phyloP scores from a whole-genome alignment of 345 rosid genomes.

The Lepidium didymum region DNA sequence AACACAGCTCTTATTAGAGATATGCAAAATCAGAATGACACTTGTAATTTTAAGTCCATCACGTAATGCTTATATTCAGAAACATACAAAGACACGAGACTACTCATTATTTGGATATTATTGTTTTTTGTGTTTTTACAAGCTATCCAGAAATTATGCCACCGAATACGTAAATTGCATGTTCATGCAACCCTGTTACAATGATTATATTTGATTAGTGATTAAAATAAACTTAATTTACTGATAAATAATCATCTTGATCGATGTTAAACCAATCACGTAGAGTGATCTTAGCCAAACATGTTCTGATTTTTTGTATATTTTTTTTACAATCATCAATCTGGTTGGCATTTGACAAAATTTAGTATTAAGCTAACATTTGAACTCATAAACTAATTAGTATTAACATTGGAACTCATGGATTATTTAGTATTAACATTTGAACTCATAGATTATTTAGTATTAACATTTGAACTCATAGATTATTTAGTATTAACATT shows the following conservation, averaged over 20 bases:
- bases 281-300: neutral
- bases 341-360: neutral
- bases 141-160: constrained; percentile 27
- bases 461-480: no score
- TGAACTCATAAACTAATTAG: neutral
- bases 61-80: no score
- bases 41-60: constrained; percentile 20
- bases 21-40: constrained; percentile 24
- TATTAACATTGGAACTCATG: neutral
- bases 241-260: neutral
- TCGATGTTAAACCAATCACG: constrained; percentile 2
- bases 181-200: constrained; percentile 18
- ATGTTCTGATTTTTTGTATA: neutral
- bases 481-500: no score
- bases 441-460: no score
- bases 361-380: neutral
- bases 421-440: neutral
- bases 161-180: constrained; percentile 28
- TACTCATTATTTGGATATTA: constrained; percentile 25
- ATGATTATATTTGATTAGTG: neutral
- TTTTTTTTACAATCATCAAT: neutral
- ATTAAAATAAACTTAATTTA: neutral
- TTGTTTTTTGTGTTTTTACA: no score
- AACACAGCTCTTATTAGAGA: constrained; percentile 20
- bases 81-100: constrained; percentile 30